These are phyloP conservation scores for Exophiala sp. DNA, from an alignment of 2,329 filamentous ascomycete genomes.

Conservation along the genomic window DNA sequence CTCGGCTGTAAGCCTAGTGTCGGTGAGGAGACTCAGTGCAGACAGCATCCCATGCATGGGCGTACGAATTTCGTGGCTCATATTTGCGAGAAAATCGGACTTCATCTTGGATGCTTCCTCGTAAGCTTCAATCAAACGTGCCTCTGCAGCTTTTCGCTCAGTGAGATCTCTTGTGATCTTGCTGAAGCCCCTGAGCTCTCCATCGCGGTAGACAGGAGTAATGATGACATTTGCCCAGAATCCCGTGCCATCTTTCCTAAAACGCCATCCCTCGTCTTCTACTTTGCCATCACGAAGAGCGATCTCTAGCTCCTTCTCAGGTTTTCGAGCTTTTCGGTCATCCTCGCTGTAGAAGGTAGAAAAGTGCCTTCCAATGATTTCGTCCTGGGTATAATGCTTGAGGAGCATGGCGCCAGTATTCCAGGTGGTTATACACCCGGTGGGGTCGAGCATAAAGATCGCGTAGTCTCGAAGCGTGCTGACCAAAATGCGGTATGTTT, in stretches of 20 bases:
- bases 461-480: constrained; percentile 61
- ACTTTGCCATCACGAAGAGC: constrained; percentile 55
- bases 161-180: constrained; percentile 57
- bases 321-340: constrained; percentile 50
- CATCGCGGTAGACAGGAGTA: constrained; percentile 53
- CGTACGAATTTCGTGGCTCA: constrained; percentile 63
- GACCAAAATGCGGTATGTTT: constrained; percentile 59
- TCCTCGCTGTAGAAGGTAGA: constrained; percentile 55
- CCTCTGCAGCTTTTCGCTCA: constrained; percentile 46
- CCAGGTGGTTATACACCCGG: constrained; percentile 57
- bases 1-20: constrained; percentile 51
- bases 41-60: constrained; percentile 63
- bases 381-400: constrained; percentile 54
- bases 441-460: constrained; percentile 59
- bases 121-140: constrained; percentile 55
- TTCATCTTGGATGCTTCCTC: constrained; percentile 63
- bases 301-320: constrained; percentile 49
- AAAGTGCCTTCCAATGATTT: constrained; percentile 58
- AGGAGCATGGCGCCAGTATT: constrained; percentile 55
- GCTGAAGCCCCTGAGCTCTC: constrained; percentile 54
- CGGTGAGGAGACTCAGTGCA: constrained; percentile 56
- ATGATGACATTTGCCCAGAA: constrained; percentile 63
- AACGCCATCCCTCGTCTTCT: constrained; percentile 60
- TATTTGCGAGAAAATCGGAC: constrained; percentile 60
- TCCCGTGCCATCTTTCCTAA: constrained; percentile 54